Conservation (phyloP, 2,329 filamentous ascomycete genomes). For the Epichloe elymi region DNA sequence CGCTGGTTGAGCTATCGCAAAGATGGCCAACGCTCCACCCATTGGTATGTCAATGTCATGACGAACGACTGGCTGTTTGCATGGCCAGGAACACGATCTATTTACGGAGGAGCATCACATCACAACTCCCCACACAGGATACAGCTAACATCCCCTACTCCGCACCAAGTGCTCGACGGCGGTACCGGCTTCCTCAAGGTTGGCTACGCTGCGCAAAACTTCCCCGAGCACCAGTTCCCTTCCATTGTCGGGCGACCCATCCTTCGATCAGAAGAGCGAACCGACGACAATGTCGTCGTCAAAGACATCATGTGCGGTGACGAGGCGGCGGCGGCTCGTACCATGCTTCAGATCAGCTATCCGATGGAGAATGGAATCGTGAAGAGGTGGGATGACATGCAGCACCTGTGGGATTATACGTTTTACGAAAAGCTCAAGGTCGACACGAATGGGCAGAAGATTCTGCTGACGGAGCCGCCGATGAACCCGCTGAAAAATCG, state of each 20-base stretch:
- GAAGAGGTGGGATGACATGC: conserved; percentile 99
- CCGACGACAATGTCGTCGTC: conserved; percentile 48
- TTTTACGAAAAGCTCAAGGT: conserved; percentile 96
- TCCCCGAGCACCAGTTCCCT: conserved; percentile 96
- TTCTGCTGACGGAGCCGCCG: conserved; percentile 89
- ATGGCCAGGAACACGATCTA: neutral
- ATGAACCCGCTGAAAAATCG: conserved; percentile 97
- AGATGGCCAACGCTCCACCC: conserved; percentile 39
- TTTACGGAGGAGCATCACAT: neutral
- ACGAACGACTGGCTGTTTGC: conserved; percentile 10
- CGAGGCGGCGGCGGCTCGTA: conserved; percentile 87
- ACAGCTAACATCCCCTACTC: conserved; percentile 2
- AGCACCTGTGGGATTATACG: conserved; percentile 98
- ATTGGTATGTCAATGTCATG: conserved; percentile 32
- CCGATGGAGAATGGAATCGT: conserved; percentile 99
- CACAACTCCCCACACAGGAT: neutral
- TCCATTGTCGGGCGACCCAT: conserved; percentile 97
- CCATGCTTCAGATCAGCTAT: conserved; percentile 97
- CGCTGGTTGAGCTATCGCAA: conserved; percentile 13
- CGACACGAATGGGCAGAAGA: conserved; percentile 85
- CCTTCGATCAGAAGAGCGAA: conserved; percentile 83
- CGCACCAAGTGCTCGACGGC: conserved; percentile 85
- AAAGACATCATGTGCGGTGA: conserved; percentile 99
- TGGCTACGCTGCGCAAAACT: conserved; percentile 98
- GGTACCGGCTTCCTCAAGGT: conserved; percentile 99